Evolutionary conservation across 2,329 filamentous ascomycete species (phyloP).

Genomic region (Phaeophleospora eucalypticola): DNA sequence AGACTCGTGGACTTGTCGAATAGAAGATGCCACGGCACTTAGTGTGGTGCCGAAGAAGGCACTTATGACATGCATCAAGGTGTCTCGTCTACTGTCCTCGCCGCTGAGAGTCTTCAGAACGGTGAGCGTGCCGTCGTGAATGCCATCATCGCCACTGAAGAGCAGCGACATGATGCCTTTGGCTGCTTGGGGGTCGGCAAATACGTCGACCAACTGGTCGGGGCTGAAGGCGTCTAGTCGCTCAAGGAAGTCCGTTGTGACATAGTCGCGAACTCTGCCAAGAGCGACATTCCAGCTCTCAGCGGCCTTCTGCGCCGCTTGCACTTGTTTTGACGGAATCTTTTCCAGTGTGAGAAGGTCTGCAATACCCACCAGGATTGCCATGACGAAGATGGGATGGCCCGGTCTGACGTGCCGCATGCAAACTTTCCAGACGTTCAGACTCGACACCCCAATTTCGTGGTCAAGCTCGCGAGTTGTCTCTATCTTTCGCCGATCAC

Average conservation of each 20-base stretch:
- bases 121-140: conserved; percentile 75
- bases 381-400: conserved; percentile 68
- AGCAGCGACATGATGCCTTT: conserved; percentile 73
- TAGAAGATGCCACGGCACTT: conserved; percentile 53
- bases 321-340: conserved; percentile 47
- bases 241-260: conserved; percentile 71
- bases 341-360: conserved; percentile 72
- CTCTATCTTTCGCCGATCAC: conserved; percentile 65
- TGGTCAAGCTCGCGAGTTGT: conserved; percentile 59
- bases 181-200: conserved; percentile 63
- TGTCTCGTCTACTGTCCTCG: conserved; percentile 59
- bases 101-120: conserved; percentile 78
- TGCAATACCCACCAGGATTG: conserved; percentile 66
- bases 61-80: conserved; percentile 57
- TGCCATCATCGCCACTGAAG: conserved; percentile 72
- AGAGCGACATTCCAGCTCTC: conserved; percentile 75
- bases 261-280: conserved; percentile 55
- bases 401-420: conserved; percentile 63
- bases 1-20: conserved; percentile 53
- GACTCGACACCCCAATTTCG: conserved; percentile 65
- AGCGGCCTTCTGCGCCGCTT: conserved; percentile 51
- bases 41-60: conserved; percentile 55
- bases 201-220: conserved; percentile 65
- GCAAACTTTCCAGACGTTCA: conserved; percentile 74
- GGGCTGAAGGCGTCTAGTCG: conserved; percentile 72